Evolutionary conservation across 306 rosid species (phyloP), one percentile per base, ranked within the genome.

Genomic region (Cotoneaster glaucophyllus): DNA sequence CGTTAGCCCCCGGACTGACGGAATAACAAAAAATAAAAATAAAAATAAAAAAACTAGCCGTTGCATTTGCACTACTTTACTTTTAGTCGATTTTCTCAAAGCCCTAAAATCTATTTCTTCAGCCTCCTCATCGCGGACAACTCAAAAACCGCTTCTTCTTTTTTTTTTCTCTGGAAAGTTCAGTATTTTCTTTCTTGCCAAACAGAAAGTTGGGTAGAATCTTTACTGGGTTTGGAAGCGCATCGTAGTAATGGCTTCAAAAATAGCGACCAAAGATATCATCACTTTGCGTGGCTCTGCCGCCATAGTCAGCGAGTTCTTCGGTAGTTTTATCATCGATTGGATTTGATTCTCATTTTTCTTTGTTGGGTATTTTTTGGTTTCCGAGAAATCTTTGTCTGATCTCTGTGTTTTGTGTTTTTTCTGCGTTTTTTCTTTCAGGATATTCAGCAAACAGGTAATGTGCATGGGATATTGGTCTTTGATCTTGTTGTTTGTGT

Each of bases 371-470:
- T 69, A 17, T 75, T 19, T 45, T 64, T 39, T 13, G 67, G n/a
- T 62, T 3, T 62, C 26, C 24, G 17, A 32, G 28, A 57, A 34
- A 21, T 73, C 45, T 45, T 68, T 11, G 19, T 21, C 81, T 85
- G 80, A 84, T 70, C 25, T 39, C 22, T 64, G 56, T 15, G 1
- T 82, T 56, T 50, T 61, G 52, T 59, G n/a, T 72, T 61, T 58
- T 79, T 78, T n/a, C 62, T 61, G 70, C 4, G 34, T 41, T 75
- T 65, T 4, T 67, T 50, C 9, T 70, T 26, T 85, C 92, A 95
- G 98, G 98, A 59, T 95, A 95, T 79, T 97, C 98, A 59, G 98
- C 97, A 6, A 95, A 95, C 85, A 95, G 97, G 97, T 95, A 83
- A 39, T 64, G 64, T 29, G 52, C 74, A 54, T 52, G 29, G n/a